These are phyloP conservation scores for Trichoderma afroharzianum DNA, from an alignment of 2,329 filamentous ascomycete species.

Conservation along the genomic window DNA sequence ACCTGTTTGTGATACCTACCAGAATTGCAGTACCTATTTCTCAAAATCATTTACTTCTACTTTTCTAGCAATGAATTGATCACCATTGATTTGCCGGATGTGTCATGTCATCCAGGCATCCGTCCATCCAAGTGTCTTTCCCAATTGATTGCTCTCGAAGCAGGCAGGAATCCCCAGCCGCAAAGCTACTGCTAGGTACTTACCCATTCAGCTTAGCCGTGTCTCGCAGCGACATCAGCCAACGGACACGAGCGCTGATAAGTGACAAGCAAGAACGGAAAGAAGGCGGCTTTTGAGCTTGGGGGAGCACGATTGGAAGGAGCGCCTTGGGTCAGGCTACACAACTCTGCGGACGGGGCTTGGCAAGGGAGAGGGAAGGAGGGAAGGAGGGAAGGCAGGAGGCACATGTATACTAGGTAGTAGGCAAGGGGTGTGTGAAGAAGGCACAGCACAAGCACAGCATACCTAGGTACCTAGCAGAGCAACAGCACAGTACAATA, in stretches of 20 bases:
- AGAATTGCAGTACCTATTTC: not conserved
- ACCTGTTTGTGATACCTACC: not conserved
- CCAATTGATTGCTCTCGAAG: not conserved
- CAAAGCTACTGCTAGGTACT: not conserved
- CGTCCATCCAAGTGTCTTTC: not conserved
- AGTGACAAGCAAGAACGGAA: not conserved
- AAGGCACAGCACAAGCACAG: too few species aligned
- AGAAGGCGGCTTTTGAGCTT: not conserved
- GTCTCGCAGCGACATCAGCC: not conserved
- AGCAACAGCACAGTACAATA: not conserved
- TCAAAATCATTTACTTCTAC: not conserved
- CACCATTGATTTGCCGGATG: not conserved
- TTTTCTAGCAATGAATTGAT: not conserved
- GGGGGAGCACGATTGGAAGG: conserved; percentile 1
- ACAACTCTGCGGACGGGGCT: not conserved
- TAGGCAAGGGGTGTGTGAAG: not conserved
- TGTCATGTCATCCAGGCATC: not conserved
- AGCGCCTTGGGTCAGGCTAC: not conserved
- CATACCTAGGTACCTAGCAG: too few species aligned
- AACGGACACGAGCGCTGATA: not conserved
- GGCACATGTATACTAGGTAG: too few species aligned
- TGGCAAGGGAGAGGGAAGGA: not conserved
- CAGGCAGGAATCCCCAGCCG: not conserved
- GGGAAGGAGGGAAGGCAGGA: not conserved
- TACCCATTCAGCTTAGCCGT: not conserved